A percentile compares a stretch with the other conserved stretches of the same genome.
Conservation (phyloP, 129 eudicot species). For the Flaveria ramosissima region DNA sequence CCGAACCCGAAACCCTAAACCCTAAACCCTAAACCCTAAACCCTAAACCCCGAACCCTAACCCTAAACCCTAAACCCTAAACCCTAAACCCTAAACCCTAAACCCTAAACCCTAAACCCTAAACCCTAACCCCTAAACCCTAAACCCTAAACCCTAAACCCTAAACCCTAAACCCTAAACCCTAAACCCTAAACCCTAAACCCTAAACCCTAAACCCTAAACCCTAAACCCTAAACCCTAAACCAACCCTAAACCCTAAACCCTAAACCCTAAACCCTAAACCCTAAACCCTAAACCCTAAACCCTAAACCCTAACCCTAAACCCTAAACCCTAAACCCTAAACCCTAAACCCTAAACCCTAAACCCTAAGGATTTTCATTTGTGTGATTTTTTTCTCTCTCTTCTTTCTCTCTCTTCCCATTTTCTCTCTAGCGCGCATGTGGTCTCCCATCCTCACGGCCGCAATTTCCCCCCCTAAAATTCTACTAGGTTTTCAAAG, state of each 20-base stretch:
- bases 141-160: conserved; percentile 8
- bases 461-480: too few species aligned
- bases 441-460: too few species aligned
- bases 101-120: conserved; percentile 11
- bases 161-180: not conserved
- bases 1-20: not conserved
- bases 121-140: not conserved
- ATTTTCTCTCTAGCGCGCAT: too few species aligned
- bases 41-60: not conserved
- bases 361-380: too few species aligned
- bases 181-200: conserved; percentile 21
- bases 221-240: conserved; percentile 20
- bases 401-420: too few species aligned
- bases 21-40: not conserved
- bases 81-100: not conserved
- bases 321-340: conserved; percentile 21
- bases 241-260: conserved; percentile 6
- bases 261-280: conserved; percentile 11
- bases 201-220: conserved; percentile 13
- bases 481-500: too few species aligned
- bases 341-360: conserved; percentile 14
- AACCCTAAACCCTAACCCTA: conserved; percentile 17
- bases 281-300: conserved; percentile 20
- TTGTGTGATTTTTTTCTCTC: too few species aligned
- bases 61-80: conserved; percentile 6